Base-by-base conservation (phyloP, 768 basidiomycete genomes). In the Trametes cubensis region DNA sequence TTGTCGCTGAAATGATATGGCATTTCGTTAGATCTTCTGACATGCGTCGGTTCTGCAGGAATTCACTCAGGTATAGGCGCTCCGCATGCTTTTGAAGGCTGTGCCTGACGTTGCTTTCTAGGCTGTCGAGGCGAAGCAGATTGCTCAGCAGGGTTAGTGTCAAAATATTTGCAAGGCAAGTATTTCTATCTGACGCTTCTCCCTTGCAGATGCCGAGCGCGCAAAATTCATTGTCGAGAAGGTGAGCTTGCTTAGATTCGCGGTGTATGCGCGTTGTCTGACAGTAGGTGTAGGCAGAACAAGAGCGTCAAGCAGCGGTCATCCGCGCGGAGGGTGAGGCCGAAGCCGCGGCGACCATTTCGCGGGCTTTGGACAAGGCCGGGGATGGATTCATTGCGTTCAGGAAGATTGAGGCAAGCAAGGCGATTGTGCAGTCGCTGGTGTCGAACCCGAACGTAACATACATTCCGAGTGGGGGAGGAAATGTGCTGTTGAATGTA, bases 91-190 rank as follows among this genome's bases (percentile, higher is more conserved):
- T 1, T 1, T 26, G 20, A 15, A 23, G 59, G 39, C 46, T 54
- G 21, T 18, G 10, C 26, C 52, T 67, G 45, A 57, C 46, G n/a
- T 47, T 26, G 30, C 49, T 59, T 26, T 55, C 38, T 49, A 82
- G 87, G 97, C 97, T n/a, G 97, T 99, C 10, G 97, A 99, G 78
- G 96, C 96, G 42, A 99, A 99, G 76, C 97, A 98, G 76, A 98
- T 99, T 74, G 97, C 97, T 11, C 97, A 99, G 75, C 97, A 99
- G 84, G 92, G 92, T 93, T 68, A 50, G 78, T n/a, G 7, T 45
- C 26, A 28, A 51, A 50, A 21, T 30, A 42, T 18, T 17, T 38
- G n/a, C 26, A 20, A 15, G 14, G 6, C 54, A 39, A 30, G 21
- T 45, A 39, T 11, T n/a, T 15, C 13, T 23, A 21, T 23, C 45